Conservation (phyloP, 176 grass and related monocot species). For the Ananas comosus region DNA sequence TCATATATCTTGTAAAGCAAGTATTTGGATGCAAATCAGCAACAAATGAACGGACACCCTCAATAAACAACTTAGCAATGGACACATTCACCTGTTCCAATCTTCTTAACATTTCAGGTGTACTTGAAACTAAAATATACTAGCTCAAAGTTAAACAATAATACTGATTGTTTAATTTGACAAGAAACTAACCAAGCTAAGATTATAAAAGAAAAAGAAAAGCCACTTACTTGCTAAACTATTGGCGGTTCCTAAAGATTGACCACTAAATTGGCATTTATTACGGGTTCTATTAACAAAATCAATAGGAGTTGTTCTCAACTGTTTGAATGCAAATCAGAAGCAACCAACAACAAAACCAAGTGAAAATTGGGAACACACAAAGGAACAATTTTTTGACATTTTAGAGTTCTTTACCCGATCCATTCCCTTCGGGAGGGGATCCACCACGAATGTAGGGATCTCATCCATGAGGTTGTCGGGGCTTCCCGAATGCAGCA, state of each 20-base stretch:
- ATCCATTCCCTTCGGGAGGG: conserved; percentile 69
- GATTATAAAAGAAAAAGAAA: too few species aligned
- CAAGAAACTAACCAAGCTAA: background rate
- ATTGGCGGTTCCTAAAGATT: background rate
- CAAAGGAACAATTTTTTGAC: background rate
- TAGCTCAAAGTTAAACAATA: background rate
- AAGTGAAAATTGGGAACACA: background rate
- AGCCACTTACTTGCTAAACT: background rate
- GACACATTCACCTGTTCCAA: too few species aligned
- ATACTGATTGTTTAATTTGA: background rate
- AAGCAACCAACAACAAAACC: background rate
- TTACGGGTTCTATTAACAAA: background rate
- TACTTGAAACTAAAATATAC: too few species aligned
- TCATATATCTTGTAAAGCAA: too few species aligned
- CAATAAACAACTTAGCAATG: too few species aligned
- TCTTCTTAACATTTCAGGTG: too few species aligned
- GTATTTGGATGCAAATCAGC: too few species aligned
- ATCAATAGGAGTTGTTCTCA: background rate
- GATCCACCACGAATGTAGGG: conserved; percentile 73
- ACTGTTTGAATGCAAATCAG: background rate
- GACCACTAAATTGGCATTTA: background rate
- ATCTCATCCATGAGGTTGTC: conserved; percentile 90
- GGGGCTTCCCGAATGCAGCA: conserved; percentile 76
- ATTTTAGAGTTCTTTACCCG: conserved; percentile 29
- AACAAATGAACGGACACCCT: too few species aligned